Evolutionary conservation across 1,139 yeast genomes (phyloP).

Genomic region (Saccharomyces hybrid): DNA sequence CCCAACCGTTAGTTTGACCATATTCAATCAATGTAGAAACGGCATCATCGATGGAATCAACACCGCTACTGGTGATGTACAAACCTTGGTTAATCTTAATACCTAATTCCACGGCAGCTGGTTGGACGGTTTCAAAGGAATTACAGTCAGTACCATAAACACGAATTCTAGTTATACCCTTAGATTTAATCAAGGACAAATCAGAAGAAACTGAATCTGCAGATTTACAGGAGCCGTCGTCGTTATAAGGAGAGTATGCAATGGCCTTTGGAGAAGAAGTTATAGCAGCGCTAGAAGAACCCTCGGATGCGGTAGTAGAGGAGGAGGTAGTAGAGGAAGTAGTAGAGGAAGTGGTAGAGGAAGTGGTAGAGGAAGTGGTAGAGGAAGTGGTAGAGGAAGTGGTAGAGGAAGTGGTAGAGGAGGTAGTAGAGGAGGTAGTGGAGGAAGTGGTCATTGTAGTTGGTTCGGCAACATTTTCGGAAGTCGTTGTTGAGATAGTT

Average conservation of each 20-base stretch:
- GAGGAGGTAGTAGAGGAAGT: neutral
- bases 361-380: too few species aligned
- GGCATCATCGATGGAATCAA: slow-evolving; percentile 55
- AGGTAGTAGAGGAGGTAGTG: too few species aligned
- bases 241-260: slow-evolving; percentile 74
- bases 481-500: slow-evolving; percentile 5
- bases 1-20: slow-evolving; percentile 53
- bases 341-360: too few species aligned
- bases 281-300: slow-evolving; percentile 19
- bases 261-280: slow-evolving; percentile 43
- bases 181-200: slow-evolving; percentile 45
- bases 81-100: slow-evolving; percentile 76
- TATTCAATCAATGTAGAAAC: slow-evolving; percentile 47
- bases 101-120: slow-evolving; percentile 54
- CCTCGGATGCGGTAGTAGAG: slow-evolving; percentile 4
- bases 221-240: slow-evolving; percentile 60
- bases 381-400: too few species aligned
- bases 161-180: slow-evolving; percentile 60
- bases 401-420: too few species aligned
- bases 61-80: slow-evolving; percentile 63
- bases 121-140: slow-evolving; percentile 56
- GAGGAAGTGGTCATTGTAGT: slow-evolving; percentile 5
- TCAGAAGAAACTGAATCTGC: slow-evolving; percentile 49
- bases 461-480: slow-evolving; percentile 9
- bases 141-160: slow-evolving; percentile 83